Evolutionary conservation across 2,329 filamentous ascomycete genomes (phyloP).

Genomic region (Alternaria panax): DNA sequence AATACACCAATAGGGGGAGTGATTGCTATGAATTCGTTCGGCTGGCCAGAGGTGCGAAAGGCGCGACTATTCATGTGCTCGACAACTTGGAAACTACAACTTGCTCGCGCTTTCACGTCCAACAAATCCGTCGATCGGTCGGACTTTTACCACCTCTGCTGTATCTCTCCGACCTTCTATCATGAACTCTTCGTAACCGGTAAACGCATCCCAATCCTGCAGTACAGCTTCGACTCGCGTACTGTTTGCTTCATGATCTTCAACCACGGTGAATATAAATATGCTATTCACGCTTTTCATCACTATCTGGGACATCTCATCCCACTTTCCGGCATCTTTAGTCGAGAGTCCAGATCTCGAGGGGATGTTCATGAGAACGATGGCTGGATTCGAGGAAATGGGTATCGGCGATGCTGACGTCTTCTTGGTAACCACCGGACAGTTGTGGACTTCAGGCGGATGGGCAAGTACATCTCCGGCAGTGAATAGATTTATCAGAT

Average conservation of each 20-base stretch:
- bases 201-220: conserved; percentile 9
- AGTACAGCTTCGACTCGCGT: conserved; percentile 21
- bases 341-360: conserved; percentile 14
- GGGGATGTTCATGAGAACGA: conserved; percentile 26
- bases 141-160: conserved; percentile 21
- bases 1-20: neutral
- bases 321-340: conserved; percentile 15
- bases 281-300: conserved; percentile 14
- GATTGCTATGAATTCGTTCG: no score
- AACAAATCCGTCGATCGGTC: conserved; percentile 27
- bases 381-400: conserved; percentile 16
- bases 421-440: conserved; percentile 13
- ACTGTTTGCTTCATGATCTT: conserved; percentile 20
- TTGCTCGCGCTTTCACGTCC: conserved; percentile 20
- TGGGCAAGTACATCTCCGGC: conserved; percentile 27
- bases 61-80: no score
- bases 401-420: neutral
- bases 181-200: conserved; percentile 20
- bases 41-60: neutral
- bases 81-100: conserved; percentile 5
- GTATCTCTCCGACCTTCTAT: conserved; percentile 6
- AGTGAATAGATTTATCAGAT: conserved; percentile 31
- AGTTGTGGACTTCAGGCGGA: conserved; percentile 31
- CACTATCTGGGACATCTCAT: conserved; percentile 9
- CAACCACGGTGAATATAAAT: conserved; percentile 10